These are phyloP conservation scores for Lodderomyces margitis DNA, from an alignment of 1,139 yeast species.

Conservation along the genomic window DNA sequence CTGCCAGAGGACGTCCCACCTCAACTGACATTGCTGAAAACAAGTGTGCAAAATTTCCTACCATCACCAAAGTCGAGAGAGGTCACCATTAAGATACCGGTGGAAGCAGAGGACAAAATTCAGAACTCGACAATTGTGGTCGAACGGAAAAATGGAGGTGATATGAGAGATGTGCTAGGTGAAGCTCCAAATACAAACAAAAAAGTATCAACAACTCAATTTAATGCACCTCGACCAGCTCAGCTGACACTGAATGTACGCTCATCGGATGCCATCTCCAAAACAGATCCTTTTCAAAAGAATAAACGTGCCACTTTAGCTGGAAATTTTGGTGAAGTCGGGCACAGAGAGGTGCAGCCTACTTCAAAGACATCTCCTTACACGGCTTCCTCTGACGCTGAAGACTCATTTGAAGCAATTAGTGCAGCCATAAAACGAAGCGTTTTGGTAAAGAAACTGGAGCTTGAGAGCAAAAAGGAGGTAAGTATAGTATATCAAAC, in stretches of 20 bases:
- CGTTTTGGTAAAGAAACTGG: conserved; percentile 30
- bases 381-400: conserved; percentile 8
- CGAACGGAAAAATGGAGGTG: too few species aligned
- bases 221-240: too few species aligned
- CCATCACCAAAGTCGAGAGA: conserved; percentile 1
- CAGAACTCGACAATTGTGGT: too few species aligned
- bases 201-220: too few species aligned
- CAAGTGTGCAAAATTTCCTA: background rate
- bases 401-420: conserved; percentile 34
- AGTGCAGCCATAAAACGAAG: conserved; percentile 40
- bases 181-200: too few species aligned
- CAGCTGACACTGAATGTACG: too few species aligned
- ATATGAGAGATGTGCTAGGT: too few species aligned
- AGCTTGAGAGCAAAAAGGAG: background rate
- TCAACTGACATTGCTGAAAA: background rate
- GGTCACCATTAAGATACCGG: background rate
- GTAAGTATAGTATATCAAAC: conserved; percentile 17
- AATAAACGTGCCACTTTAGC: too few species aligned
- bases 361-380: background rate
- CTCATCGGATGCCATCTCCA: too few species aligned
- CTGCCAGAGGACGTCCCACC: background rate
- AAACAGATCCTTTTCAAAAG: too few species aligned
- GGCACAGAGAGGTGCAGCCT: background rate
- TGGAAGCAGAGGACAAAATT: background rate
- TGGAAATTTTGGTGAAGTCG: too few species aligned